Evolutionary conservation across 2,329 filamentous ascomycete species (phyloP).

Genomic region (Ceratocystis albifundus): DNA sequence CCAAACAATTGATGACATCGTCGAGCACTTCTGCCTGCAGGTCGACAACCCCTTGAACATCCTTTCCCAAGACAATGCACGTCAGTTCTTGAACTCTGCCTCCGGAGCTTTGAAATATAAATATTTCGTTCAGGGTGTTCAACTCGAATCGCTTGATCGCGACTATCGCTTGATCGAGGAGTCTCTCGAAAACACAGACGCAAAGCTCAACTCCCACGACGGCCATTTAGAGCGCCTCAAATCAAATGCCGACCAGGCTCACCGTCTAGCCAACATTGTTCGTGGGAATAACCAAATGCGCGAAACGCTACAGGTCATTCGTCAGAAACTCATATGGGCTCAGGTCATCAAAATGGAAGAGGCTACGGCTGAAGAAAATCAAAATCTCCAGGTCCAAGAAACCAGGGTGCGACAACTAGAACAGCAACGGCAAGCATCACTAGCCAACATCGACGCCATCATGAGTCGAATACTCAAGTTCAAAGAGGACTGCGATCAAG

Average conservation of each 20-base stretch:
- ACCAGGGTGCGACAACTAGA: constrained; percentile 5
- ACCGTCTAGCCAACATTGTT: constrained; percentile 52
- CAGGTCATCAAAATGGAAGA: constrained; percentile 70
- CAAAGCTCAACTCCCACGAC: constrained; percentile 48
- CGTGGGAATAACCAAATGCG: constrained; percentile 56
- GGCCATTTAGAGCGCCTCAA: constrained; percentile 54
- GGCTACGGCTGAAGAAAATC: constrained; percentile 23
- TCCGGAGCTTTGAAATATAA: constrained; percentile 80
- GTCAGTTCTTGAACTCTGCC: constrained; percentile 82
- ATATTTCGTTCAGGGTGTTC: constrained; percentile 89
- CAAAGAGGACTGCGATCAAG: constrained; percentile 27
- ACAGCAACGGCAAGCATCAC: not conserved
- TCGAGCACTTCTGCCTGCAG: constrained; percentile 84
- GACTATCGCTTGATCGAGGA: constrained; percentile 81
- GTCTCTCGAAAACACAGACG: constrained; percentile 59
- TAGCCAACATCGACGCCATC: constrained; percentile 3
- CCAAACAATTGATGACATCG: constrained; percentile 78
- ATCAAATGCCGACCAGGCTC: constrained; percentile 47
- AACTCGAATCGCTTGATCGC: constrained; percentile 80
- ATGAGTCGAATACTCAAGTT: constrained; percentile 24
- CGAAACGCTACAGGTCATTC: constrained; percentile 46
- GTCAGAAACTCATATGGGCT: constrained; percentile 68
- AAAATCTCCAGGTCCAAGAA: not conserved
- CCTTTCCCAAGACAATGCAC: constrained; percentile 85
- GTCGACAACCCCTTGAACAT: constrained; percentile 96